These are phyloP conservation scores for Mycena galericulata DNA, from an alignment of 768 basidiomycete genomes.

Conservation along the genomic window DNA sequence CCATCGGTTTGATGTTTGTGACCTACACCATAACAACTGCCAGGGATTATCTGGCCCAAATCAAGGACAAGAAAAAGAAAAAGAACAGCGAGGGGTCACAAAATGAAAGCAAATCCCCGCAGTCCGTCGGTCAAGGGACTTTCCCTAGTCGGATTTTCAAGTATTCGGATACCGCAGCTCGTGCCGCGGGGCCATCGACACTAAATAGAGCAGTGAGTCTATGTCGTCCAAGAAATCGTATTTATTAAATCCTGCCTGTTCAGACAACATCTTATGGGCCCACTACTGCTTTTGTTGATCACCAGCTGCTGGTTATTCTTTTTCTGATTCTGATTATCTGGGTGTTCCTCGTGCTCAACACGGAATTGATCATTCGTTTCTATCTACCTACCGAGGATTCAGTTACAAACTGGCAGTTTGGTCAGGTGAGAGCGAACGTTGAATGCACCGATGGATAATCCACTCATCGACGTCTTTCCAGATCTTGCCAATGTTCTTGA, in stretches of 20 bases:
- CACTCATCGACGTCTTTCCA: not conserved
- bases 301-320: constrained; percentile 3
- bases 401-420: constrained; percentile 4
- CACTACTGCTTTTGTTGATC: not conserved
- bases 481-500: constrained; percentile 22
- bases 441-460: not conserved
- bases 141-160: too few species aligned
- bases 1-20: too few species aligned
- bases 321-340: constrained; percentile 5
- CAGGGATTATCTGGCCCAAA: too few species aligned
- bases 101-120: too few species aligned
- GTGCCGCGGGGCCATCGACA: too few species aligned
- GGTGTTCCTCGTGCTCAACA: constrained; percentile 14
- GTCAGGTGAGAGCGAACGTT: not conserved
- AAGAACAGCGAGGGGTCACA: too few species aligned
- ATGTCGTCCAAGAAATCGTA: too few species aligned
- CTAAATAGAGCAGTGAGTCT: too few species aligned
- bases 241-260: not conserved
- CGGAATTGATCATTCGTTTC: constrained; percentile 4
- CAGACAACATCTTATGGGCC: not conserved
- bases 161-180: too few species aligned
- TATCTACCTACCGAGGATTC: not conserved
- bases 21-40: too few species aligned
- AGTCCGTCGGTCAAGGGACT: too few species aligned
- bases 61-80: too few species aligned